Evolutionary conservation across 345 rosid species (phyloP).

Genomic region (Orychophragmus violaceus): DNA sequence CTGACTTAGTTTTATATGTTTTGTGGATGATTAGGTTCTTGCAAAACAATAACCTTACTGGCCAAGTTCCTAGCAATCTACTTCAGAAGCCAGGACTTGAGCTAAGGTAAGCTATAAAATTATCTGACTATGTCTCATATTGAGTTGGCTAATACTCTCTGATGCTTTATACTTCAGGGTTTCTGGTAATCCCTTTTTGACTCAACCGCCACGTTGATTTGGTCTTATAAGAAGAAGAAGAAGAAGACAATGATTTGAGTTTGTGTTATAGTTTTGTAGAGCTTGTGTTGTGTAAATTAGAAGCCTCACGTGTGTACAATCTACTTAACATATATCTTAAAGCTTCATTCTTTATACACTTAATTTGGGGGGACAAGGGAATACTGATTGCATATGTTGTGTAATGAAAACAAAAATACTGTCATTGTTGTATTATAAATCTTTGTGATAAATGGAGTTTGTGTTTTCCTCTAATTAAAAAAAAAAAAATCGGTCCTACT

Average conservation of each 20-base stretch:
- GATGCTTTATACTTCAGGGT: conserved; percentile 7
- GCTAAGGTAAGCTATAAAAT: conserved; percentile 42
- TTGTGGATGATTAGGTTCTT: conserved; percentile 46
- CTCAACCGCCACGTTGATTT: conserved; percentile 22
- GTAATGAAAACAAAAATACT: conserved; percentile 11
- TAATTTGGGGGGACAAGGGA: background rate
- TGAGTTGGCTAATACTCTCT: background rate
- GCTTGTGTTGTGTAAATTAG: no score
- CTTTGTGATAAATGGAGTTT: conserved; percentile 1
- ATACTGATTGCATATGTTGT: conserved; percentile 17
- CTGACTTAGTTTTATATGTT: background rate
- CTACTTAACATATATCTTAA: conserved; percentile 18
- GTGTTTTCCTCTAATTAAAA: no score
- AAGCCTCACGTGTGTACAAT: conserved; percentile 16
- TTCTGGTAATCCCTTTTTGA: conserved; percentile 29
- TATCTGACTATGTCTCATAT: background rate
- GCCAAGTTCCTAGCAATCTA: conserved; percentile 57
- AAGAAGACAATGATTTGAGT: conserved; percentile 16
- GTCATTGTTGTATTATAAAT: conserved; percentile 9
- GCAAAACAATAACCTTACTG: conserved; percentile 83
- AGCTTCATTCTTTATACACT: conserved; percentile 16
- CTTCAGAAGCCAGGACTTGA: conserved; percentile 44
- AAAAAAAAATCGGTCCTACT: no score
- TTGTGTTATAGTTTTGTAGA: conserved; percentile 27
- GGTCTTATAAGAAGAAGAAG: background rate